Evolutionary conservation across 768 basidiomycete species (phyloP).

Genomic region (Postia placenta): DNA sequence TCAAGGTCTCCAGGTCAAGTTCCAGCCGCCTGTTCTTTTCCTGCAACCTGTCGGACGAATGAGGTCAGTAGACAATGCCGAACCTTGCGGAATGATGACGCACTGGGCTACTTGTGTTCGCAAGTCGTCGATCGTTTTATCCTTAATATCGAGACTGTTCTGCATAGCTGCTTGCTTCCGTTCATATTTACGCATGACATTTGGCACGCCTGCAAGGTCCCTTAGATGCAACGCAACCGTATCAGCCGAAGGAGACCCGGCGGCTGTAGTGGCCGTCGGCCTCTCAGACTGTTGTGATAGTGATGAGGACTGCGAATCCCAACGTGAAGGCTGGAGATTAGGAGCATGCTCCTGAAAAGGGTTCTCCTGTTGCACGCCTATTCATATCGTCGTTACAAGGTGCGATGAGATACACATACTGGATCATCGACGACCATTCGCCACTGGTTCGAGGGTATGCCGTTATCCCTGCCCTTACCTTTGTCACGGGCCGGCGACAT

Average conservation of each 20-base stretch:
- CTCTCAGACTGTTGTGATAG: too few relatives aligned
- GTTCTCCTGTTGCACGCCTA: constrained; percentile 8
- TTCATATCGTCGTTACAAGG: not conserved
- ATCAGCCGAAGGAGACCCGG: constrained; percentile 19
- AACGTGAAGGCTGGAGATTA: too few relatives aligned
- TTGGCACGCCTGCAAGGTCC: constrained; percentile 13
- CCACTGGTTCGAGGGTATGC: constrained; percentile 3
- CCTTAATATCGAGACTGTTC: constrained; percentile 22
- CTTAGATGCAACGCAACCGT: constrained; percentile 17
- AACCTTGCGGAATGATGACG: constrained; percentile 1
- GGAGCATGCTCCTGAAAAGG: constrained; percentile 10
- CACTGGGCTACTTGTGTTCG: constrained; percentile 12
- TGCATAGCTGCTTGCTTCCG: constrained; percentile 30
- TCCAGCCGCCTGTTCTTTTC: constrained; percentile 12
- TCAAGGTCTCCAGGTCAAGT: constrained; percentile 10
- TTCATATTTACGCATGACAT: constrained; percentile 34
- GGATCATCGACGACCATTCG: constrained; percentile 12
- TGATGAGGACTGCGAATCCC: too few relatives aligned
- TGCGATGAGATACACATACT: constrained; percentile 9
- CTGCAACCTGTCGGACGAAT: constrained; percentile 1
- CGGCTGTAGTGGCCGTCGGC: constrained; percentile 3
- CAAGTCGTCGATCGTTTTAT: constrained; percentile 11
- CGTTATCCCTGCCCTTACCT: constrained; percentile 5
- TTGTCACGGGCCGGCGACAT: constrained; percentile 6
- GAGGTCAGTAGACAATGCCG: not conserved